phyloP scores from a whole-genome alignment of 768 basidiomycete genomes.

The Amylocystis lapponica region DNA sequence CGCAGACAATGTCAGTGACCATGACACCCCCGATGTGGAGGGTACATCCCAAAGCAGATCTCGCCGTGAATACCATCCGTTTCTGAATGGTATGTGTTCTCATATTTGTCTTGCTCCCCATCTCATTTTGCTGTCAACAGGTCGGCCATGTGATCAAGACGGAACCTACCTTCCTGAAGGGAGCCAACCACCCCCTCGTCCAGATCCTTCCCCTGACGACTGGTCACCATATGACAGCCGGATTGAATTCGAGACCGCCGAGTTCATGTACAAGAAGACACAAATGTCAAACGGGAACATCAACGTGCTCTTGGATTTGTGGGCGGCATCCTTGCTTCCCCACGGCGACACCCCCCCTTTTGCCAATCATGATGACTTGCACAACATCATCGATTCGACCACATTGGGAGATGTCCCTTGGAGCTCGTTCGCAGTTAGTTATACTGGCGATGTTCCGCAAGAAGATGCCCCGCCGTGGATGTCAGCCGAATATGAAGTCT shows the following conservation, averaged over 20 bases:
- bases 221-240: slow-evolving; percentile 12
- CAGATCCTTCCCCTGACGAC: not conserved
- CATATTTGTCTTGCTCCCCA: not conserved
- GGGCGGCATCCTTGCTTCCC: slow-evolving; percentile 3
- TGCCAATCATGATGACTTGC: slow-evolving; percentile 12
- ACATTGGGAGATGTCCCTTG: slow-evolving; percentile 31
- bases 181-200: not conserved
- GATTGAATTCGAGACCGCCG: slow-evolving; percentile 13
- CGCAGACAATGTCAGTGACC: too few relatives aligned
- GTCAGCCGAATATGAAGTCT: slow-evolving; percentile 18
- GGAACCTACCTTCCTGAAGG: not conserved
- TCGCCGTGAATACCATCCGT: slow-evolving; percentile 1
- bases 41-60: too few relatives aligned
- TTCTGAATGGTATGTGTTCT: not conserved
- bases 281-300: slow-evolving; percentile 9
- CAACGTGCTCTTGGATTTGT: slow-evolving; percentile 10
- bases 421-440: slow-evolving; percentile 27
- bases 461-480: slow-evolving; percentile 20
- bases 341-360: not conserved
- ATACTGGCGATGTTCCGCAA: not conserved
- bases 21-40: too few relatives aligned
- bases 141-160: not conserved
- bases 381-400: slow-evolving; percentile 22
- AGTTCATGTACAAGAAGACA: slow-evolving; percentile 7
- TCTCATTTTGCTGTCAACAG: not conserved